phyloP scores from a whole-genome alignment of 2,329 filamentous ascomycete genomes.

The Madurella mycetomatis region DNA sequence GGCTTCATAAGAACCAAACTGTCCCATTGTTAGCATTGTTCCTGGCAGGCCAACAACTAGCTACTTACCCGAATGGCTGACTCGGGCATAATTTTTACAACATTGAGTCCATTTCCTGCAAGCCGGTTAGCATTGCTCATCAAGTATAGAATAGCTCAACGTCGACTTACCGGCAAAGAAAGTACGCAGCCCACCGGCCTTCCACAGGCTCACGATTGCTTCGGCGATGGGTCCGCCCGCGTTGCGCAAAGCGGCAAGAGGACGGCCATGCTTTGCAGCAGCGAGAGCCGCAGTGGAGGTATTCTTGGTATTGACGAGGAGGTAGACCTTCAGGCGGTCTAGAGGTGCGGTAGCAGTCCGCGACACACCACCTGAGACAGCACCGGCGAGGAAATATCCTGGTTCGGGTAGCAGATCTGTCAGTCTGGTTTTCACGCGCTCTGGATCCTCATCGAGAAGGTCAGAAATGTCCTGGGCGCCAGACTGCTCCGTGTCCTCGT shows the following conservation, averaged over 20 bases:
- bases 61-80: constrained; percentile 74
- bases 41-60: not conserved
- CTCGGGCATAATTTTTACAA: constrained; percentile 97
- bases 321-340: constrained; percentile 94
- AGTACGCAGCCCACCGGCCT: constrained; percentile 77
- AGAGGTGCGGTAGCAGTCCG: constrained; percentile 93
- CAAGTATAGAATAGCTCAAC: not conserved
- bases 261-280: constrained; percentile 66
- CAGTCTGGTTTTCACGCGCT: constrained; percentile 48
- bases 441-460: constrained; percentile 34
- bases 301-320: constrained; percentile 81
- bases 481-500: constrained; percentile 20
- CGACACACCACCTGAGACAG: constrained; percentile 88
- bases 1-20: constrained; percentile 93
- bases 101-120: constrained; percentile 88
- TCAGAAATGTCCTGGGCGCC: constrained; percentile 23
- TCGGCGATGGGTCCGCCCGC: constrained; percentile 65
- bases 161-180: constrained; percentile 77
- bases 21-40: constrained; percentile 17
- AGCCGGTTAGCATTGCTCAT: constrained; percentile 8
- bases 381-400: constrained; percentile 98
- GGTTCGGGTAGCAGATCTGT: constrained; percentile 71
- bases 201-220: constrained; percentile 76
- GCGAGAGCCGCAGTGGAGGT: constrained; percentile 54
- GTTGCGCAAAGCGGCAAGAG: constrained; percentile 60